Conservation (phyloP, 192 early-diverging fungal species). For the Linderina pennispora region DNA sequence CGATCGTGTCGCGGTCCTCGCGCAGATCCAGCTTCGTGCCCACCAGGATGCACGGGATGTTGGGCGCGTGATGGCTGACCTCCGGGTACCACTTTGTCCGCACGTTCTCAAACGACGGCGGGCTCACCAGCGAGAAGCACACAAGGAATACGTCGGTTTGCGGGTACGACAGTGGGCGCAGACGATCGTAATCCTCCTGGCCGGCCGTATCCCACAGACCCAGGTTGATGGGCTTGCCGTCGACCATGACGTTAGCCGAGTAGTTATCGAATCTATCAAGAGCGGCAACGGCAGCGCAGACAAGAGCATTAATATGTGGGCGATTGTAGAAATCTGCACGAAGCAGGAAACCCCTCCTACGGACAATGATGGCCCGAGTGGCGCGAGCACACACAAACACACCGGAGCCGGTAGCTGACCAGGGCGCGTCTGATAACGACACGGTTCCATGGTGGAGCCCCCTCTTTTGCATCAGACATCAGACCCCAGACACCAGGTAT, state of each 20-base stretch:
- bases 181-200: conserved; percentile 98
- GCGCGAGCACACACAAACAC: too few relatives aligned
- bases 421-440: too few relatives aligned
- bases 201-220: conserved; percentile 99
- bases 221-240: conserved; percentile 96
- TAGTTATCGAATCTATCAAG: conserved; percentile 89
- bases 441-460: too few relatives aligned
- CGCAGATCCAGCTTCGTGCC: conserved; percentile 98
- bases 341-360: too few relatives aligned
- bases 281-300: not conserved
- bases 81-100: conserved; percentile 98
- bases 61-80: conserved; percentile 91
- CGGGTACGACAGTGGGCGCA: conserved; percentile 95
- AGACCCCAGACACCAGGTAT: too few relatives aligned
- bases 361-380: too few relatives aligned
- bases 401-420: not conserved
- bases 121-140: conserved; percentile 95
- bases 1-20: conserved; percentile 86
- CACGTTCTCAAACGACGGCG: conserved; percentile 96
- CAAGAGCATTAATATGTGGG: not conserved
- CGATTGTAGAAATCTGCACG: too few relatives aligned
- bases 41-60: conserved; percentile 87
- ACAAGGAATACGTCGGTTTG: conserved; percentile 98
- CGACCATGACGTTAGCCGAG: conserved; percentile 98
- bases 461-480: too few relatives aligned